Percentiles rank a stretch among this genome's conserved stretches.
These are phyloP conservation scores for Ogataea salicorniae DNA, from an alignment of 805 yeast genomes.

Conservation along the genomic window DNA sequence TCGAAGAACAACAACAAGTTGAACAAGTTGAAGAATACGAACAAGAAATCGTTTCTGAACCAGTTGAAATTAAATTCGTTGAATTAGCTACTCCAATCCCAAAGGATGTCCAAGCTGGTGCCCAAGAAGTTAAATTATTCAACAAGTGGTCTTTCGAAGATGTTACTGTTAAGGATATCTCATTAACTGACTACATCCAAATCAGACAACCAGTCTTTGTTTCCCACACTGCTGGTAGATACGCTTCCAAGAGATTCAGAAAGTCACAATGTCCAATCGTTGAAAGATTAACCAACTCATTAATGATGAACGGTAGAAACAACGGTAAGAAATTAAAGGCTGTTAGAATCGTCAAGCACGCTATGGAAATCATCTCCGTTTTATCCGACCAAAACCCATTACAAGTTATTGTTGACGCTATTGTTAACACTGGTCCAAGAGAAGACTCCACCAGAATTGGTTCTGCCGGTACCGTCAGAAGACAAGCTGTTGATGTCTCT, in stretches of 20 bases:
- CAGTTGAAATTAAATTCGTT: conserved; percentile 70
- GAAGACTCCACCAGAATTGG: conserved; percentile 99
- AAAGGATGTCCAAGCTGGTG: conserved; percentile 93
- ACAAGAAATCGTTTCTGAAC: conserved; percentile 80
- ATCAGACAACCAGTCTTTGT: conserved; percentile 96
- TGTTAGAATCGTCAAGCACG: conserved; percentile 99
- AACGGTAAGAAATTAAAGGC: conserved; percentile 99
- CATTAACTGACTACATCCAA: conserved; percentile 97
- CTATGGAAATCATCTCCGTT: conserved; percentile 94
- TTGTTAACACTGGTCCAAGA: conserved; percentile 99
- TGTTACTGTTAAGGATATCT: conserved; percentile 95
- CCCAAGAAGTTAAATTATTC: conserved; percentile 94
- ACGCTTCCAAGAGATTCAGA: conserved; percentile 99
- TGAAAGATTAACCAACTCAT: conserved; percentile 99
- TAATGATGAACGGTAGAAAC: conserved; percentile 99
- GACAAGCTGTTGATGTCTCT: conserved; percentile 99
- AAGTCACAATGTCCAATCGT: conserved; percentile 99
- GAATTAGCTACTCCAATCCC: conserved; percentile 95
- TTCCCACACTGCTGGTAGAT: conserved; percentile 99
- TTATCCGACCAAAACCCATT: conserved; percentile 99
- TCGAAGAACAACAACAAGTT: conserved; percentile 63
- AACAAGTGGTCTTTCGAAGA: conserved; percentile 99
- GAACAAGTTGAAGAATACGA: conserved; percentile 39
- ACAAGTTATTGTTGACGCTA: conserved; percentile 98
- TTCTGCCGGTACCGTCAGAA: conserved; percentile 99